phyloP scores from a whole-genome alignment of 169 alveolate species.

The Plasmodium reichenowi region DNA sequence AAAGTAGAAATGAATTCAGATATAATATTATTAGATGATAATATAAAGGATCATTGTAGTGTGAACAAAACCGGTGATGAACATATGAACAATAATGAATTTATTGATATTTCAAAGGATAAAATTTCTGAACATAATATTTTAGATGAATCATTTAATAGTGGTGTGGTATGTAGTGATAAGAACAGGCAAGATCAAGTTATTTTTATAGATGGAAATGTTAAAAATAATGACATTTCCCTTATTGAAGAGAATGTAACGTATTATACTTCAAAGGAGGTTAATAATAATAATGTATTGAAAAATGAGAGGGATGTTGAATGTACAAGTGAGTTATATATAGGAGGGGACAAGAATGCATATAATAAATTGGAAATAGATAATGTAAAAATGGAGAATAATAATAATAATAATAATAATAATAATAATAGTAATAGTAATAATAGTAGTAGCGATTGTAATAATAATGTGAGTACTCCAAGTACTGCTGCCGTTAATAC shows the following conservation, averaged over 20 bases:
- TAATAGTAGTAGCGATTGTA: background rate
- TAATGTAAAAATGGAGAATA: background rate
- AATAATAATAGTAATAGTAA: background rate
- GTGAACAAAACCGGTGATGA: slow-evolving; percentile 7
- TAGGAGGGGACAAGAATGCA: too few relatives aligned
- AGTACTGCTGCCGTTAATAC: background rate
- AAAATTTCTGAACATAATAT: background rate
- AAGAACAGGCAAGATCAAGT: background rate
- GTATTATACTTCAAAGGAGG: background rate
- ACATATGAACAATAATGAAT: background rate
- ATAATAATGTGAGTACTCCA: background rate
- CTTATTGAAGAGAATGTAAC: background rate
- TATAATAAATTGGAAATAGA: too few relatives aligned
- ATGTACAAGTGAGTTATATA: too few relatives aligned
- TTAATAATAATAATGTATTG: too few relatives aligned
- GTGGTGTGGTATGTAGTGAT: background rate
- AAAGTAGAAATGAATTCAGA: background rate
- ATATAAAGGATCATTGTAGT: background rate
- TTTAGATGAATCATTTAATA: background rate
- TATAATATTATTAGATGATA: slow-evolving; percentile 2
- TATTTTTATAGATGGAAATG: background rate
- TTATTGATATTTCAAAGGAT: background rate
- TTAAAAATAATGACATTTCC: background rate
- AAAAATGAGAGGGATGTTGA: too few relatives aligned
- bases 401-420: background rate